Percentiles rank a stretch among this genome's conserved stretches.
These are phyloP conservation scores for Penicillium sp. DNA, from an alignment of 2,329 filamentous ascomycete species.

Conservation along the genomic window DNA sequence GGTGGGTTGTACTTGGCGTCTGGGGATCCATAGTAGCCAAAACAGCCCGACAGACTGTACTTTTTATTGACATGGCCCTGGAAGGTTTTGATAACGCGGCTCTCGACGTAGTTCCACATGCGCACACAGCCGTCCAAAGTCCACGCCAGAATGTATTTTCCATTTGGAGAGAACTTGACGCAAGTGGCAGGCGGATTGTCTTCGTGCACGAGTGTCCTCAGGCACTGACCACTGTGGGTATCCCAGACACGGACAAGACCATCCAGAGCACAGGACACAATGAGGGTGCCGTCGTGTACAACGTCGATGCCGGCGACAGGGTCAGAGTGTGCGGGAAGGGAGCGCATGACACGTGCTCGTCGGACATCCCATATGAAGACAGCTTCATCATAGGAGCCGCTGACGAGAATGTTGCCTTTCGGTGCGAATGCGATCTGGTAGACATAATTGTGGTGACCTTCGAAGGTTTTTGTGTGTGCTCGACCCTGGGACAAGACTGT, in stretches of 20 bases:
- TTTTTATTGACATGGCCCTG: slow-evolving; percentile 86
- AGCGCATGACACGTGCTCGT: slow-evolving; percentile 84
- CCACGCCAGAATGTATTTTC: slow-evolving; percentile 88
- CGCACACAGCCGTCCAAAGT: slow-evolving; percentile 89
- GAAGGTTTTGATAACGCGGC: slow-evolving; percentile 94
- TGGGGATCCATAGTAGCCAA: slow-evolving; percentile 67
- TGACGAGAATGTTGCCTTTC: slow-evolving; percentile 95
- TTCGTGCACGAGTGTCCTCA: slow-evolving; percentile 93
- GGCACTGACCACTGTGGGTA: slow-evolving; percentile 89
- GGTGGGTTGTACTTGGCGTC: slow-evolving; percentile 43
- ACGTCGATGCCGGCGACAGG: slow-evolving; percentile 95
- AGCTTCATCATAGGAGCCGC: slow-evolving; percentile 94
- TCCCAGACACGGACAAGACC: slow-evolving; percentile 96
- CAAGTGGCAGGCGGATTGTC: slow-evolving; percentile 89
- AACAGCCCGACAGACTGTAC: slow-evolving; percentile 84
- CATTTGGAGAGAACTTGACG: slow-evolving; percentile 92
- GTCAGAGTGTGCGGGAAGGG: slow-evolving; percentile 90
- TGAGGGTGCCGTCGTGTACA: slow-evolving; percentile 86
- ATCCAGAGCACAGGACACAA: slow-evolving; percentile 89
- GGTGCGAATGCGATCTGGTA: slow-evolving; percentile 95
- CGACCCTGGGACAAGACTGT: slow-evolving; percentile 50
- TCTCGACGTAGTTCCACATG: slow-evolving; percentile 93
- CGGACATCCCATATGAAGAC: slow-evolving; percentile 97
- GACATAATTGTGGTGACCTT: slow-evolving; percentile 95
- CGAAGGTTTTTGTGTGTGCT: slow-evolving; percentile 66